Conservation (phyloP, 805 yeast species). For the Zygoascus flipseniorum region DNA sequence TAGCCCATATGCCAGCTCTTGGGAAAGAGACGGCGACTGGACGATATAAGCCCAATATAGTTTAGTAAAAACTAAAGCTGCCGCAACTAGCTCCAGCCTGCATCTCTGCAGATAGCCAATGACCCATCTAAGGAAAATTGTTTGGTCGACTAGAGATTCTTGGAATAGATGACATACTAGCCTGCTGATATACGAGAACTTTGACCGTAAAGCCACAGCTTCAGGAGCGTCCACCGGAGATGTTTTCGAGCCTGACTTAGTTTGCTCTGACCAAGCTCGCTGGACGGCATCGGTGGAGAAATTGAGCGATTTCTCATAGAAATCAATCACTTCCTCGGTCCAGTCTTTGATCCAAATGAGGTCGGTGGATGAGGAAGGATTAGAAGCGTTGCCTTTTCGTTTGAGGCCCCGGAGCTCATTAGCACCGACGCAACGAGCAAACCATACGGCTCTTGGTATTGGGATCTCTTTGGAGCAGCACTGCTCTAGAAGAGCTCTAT, state of each 20-base stretch:
- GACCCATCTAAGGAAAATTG: constrained; percentile 54
- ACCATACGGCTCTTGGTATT: constrained; percentile 78
- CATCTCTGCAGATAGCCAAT: constrained; percentile 42
- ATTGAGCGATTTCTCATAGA: constrained; percentile 42
- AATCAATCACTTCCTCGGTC: constrained; percentile 75
- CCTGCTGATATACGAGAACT: constrained; percentile 51
- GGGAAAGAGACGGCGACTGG: constrained; percentile 47
- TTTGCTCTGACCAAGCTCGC: background rate
- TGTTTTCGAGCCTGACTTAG: background rate
- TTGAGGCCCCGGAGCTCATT: constrained; percentile 60
- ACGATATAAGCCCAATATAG: constrained; percentile 67
- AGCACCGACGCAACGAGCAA: constrained; percentile 77
- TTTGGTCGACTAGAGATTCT: constrained; percentile 57
- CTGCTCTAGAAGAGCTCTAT: constrained; percentile 63
- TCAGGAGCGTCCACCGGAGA: constrained; percentile 3
- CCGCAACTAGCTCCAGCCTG: constrained; percentile 35
- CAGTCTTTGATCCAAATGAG: constrained; percentile 73
- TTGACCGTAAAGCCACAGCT: constrained; percentile 17
- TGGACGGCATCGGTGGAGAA: background rate
- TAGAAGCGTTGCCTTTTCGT: constrained; percentile 34
- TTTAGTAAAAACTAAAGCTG: constrained; percentile 45
- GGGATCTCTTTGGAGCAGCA: constrained; percentile 64
- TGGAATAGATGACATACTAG: constrained; percentile 58
- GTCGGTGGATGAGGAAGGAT: constrained; percentile 28
- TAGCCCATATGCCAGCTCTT: constrained; percentile 55